Evolutionary conservation across 2,329 filamentous ascomycete genomes (phyloP), one percentile per base, ranked within the genome.

Genomic region (Exserohilum rostratum): DNA sequence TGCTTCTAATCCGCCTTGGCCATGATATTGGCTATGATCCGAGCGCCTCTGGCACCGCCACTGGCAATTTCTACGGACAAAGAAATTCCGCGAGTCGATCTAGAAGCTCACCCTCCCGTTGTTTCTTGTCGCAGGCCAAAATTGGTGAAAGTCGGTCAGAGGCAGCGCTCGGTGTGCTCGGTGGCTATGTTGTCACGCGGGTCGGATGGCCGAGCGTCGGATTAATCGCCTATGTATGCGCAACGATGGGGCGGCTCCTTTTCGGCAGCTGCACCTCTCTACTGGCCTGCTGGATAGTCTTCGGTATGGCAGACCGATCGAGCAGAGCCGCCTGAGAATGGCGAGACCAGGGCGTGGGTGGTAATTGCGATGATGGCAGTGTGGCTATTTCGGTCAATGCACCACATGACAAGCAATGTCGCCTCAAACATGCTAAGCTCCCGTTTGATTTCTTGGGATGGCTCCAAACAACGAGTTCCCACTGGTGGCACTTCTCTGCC

Each of bases 1-100:
- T 11, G 33, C 22, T 45, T n/a, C 27, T 34, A 29, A 17, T 17
- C 22, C 42, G 51, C 35, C 46, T 50, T 50, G 39, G 51, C 46
- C 15, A 18, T 17, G 29, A 22, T 29, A 39, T n/a, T 39, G 46
- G 15, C 22, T n/a, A 27, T 22, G 29, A 33, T 33, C 18, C 18
- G 15, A 25, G 27, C 35, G 51, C 30, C 22, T 20, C 27, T 27
- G 37, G 7, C 22, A 39, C 35, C 35, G 35, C 33, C 35, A 22
- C 39, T 44, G 18, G 13, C 44, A 42, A 50, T 54, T 29, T 50
- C 6, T 30, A 22, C 39, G 39, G 51, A 20, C 15, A 20, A 50
- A 50, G 33, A 54, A 50, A 20, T 50, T 50, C 51, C 51, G 37
- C 39, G 51, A 50, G 46, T 45, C 20, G 33, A 46, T 39, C 43